Evolutionary conservation across 78 protist genomes (phyloP).

Genomic region (Blattamonas nauphoetae): DNA sequence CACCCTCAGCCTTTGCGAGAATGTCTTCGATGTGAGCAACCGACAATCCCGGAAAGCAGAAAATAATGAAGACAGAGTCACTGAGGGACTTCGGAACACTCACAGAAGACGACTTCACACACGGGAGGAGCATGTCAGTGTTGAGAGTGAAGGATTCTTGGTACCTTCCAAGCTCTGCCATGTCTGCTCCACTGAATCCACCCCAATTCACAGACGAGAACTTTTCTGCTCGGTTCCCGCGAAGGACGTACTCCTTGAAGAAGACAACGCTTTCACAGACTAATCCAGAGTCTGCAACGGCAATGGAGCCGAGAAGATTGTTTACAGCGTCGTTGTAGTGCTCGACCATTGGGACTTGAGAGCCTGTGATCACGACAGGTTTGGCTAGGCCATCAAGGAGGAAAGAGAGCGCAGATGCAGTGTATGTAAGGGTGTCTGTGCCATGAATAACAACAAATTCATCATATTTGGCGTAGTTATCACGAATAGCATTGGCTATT

Average conservation of each 20-base stretch:
- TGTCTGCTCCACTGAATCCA: slow-evolving; percentile 2
- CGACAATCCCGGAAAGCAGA: too few relatives aligned
- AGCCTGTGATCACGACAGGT: slow-evolving; percentile 68
- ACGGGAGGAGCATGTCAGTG: slow-evolving; percentile 2
- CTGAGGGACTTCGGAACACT: neutral
- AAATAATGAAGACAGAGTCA: neutral
- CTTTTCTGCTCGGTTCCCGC: slow-evolving; percentile 52
- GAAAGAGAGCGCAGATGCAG: slow-evolving; percentile 66
- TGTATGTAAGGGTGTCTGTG: slow-evolving; percentile 71
- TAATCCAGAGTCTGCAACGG: slow-evolving; percentile 29
- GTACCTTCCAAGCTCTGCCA: neutral
- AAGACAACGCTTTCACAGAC: slow-evolving; percentile 42
- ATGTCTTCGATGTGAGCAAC: too few relatives aligned
- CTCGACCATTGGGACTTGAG: slow-evolving; percentile 62
- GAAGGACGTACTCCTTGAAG: slow-evolving; percentile 37
- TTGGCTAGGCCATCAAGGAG: slow-evolving; percentile 70
- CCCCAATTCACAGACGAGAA: slow-evolving; percentile 3
- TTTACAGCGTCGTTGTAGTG: slow-evolving; percentile 37
- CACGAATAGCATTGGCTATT: slow-evolving; percentile 38
- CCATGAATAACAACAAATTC: slow-evolving; percentile 68
- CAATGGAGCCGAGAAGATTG: slow-evolving; percentile 30
- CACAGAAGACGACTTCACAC: neutral
- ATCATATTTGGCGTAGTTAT: slow-evolving; percentile 32
- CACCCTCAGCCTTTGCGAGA: neutral
- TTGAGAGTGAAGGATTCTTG: neutral